phyloP scores from a whole-genome alignment of 768 basidiomycete genomes.

The Exidia glandulosa region DNA sequence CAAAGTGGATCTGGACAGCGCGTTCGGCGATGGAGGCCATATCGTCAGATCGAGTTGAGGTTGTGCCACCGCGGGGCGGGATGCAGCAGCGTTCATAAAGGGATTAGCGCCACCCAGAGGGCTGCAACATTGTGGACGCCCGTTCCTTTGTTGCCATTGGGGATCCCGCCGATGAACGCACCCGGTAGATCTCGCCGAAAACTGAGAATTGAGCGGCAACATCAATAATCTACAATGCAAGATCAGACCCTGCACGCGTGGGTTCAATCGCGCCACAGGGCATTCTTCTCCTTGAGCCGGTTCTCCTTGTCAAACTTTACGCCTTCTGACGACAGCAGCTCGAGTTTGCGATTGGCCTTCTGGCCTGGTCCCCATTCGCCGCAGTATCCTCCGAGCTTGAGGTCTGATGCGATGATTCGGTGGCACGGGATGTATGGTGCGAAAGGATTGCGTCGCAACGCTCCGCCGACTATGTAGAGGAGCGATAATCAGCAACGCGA shows the following conservation, averaged over 20 bases:
- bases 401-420: slow-evolving; percentile 50
- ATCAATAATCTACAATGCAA: no score
- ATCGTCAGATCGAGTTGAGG: background rate
- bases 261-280: background rate
- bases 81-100: background rate
- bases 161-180: no score
- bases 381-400: slow-evolving; percentile 50
- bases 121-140: background rate
- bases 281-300: background rate
- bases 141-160: no score
- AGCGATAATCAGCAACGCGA: no score
- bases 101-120: background rate
- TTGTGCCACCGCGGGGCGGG: background rate
- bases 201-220: no score
- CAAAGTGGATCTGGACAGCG: background rate
- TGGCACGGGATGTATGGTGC: slow-evolving; percentile 60
- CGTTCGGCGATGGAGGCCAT: background rate
- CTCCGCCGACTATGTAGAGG: slow-evolving; percentile 49
- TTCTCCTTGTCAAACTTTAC: slow-evolving; percentile 26
- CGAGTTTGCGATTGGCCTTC: slow-evolving; percentile 33
- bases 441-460: slow-evolving; percentile 55
- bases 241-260: no score
- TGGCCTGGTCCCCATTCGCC: slow-evolving; percentile 43
- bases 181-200: no score
- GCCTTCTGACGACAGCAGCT: slow-evolving; percentile 41